These are phyloP conservation scores for Talaromyces sp. DNA, from an alignment of 2,329 filamentous ascomycete genomes.

Conservation along the genomic window DNA sequence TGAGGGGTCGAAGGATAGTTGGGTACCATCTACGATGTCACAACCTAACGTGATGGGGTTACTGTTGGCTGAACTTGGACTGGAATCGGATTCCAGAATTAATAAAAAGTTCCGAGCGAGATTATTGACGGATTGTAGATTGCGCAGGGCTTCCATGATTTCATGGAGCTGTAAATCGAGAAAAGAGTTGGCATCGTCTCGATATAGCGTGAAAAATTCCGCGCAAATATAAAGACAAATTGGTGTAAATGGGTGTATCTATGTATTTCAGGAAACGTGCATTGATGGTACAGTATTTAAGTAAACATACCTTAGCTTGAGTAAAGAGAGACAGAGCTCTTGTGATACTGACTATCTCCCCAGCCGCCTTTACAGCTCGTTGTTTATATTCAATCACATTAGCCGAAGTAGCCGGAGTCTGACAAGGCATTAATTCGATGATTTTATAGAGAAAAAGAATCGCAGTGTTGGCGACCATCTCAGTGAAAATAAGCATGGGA, in stretches of 20 bases:
- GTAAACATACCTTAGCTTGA: conserved; percentile 12
- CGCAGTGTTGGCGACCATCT: conserved; percentile 17
- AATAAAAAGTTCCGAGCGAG: conserved; percentile 9
- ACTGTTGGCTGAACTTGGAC: background rate
- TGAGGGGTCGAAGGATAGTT: background rate
- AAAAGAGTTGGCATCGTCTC: conserved; percentile 5
- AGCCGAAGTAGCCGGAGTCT: background rate
- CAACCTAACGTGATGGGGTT: background rate
- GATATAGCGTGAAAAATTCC: conserved; percentile 10
- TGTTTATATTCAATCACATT: conserved; percentile 11
- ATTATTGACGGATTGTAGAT: conserved; percentile 14
- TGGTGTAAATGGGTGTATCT: conserved; percentile 18
- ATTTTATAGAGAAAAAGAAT: conserved; percentile 20
- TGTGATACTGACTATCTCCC: conserved; percentile 15
- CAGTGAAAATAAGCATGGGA: conserved; percentile 21
- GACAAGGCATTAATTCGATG: conserved; percentile 10
- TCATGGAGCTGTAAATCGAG: conserved; percentile 9
- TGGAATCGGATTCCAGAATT: background rate
- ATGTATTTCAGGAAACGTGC: background rate
- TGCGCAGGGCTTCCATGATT: conserved; percentile 11
- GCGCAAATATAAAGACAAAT: conserved; percentile 17
- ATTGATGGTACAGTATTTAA: background rate
- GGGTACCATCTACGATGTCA: background rate
- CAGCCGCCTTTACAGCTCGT: conserved; percentile 10
- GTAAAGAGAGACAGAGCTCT: conserved; percentile 11